Evolutionary conservation across 163 green algal genomes (phyloP), one percentile per base, ranked within the genome.

Genomic region (Volvox carteri): DNA sequence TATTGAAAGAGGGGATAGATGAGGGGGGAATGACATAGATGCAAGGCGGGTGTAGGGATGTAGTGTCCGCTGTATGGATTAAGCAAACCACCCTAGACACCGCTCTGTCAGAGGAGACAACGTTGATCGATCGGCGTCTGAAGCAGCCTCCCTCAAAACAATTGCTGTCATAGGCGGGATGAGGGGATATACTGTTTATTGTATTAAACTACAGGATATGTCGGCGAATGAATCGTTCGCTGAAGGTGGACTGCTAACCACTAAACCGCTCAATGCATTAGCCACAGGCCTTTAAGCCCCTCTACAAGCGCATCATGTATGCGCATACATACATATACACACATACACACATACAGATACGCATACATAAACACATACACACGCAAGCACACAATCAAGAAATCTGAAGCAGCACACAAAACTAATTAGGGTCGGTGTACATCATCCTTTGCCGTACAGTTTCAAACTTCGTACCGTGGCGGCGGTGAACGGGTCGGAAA

Each of bases 401-500:
- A 58, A 58, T 23, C 12, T 9, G n/a, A 70, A 46, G 30, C 65
- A 75, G 4, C 42, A 75, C 23, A 72, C 2, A 39, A 58, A 58
- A 58, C 12, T 9, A 70, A 46, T 9, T 30, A 75, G 4, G 44
- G 44, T 75, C 30, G 14, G 19, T 37, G 58, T 23, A 30, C 58
- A 68, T 68, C 19, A 68, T 9, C 67, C 50, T 68, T 56, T 19
- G 88, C 54, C 30, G n/a, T n/a, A n/a, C n/a, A n/a, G n/a, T n/a
- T n/a, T n/a, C n/a, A 12, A 28, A 18, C 1, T 0, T n/a, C 75
- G 2, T 62, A 75, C 78, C 78, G 44, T 70, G 30, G 33, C 35
- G 28, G 88, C 62, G 0, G 37, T 46, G 21, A 78, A 18, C 42
- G 74, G 67, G 4, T 58, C 54, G 12, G 60, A 33, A 67, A 93